Evolutionary conservation across 148 eudicot species (phyloP), one percentile per base, ranked within the genome.

Genomic region (Beta vulgaris): DNA sequence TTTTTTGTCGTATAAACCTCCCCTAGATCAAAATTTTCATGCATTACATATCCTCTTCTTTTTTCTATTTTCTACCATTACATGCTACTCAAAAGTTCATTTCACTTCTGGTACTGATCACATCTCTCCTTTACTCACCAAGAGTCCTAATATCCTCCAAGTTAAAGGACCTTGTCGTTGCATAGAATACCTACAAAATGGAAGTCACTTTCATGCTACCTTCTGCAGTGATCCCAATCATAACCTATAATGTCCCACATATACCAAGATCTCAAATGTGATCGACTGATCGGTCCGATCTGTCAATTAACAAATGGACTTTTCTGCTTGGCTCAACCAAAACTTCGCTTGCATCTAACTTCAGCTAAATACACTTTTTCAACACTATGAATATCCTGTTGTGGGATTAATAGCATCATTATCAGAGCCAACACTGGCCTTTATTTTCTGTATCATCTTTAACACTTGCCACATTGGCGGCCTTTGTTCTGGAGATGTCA

Each of bases 401-500:
- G 80, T 72, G 31, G 77, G 31, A 76, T 76, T 69, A 44, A 65
- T 46, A 25, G 39, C 61, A 40, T 81, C 80, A 76, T 81, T 77
- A 76, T 81, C 83, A 0, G 80, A 58, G 37, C 69, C 71, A 1
- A 81, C 83, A 44, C 77, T 81, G 63, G 76, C 83, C 81, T 93
- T 91, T 18, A 93, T 88, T 73, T 85, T 88, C 53, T 88, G 93
- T 76, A 91, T 88, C 93, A 90, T 88, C 75, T 90, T 91, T 82
- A 93, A 64, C 75, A 87, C 97, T 43, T 93, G 94, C 86, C 93
- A 79, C 91, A 90, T 93, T 23, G 89, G 78, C 0, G 98, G 98
- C 80, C 97, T 79, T 63, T 93, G 98, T 65, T 93, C 95, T 0
- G 94, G 97, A 14, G 98, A 93, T 3, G 87, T 82, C 81, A 86